Percentiles rank a stretch among this genome's conserved stretches.
Evolutionary conservation across 1,139 yeast genomes (phyloP).

Genomic region (Keqinozyma sinolaborantium): DNA sequence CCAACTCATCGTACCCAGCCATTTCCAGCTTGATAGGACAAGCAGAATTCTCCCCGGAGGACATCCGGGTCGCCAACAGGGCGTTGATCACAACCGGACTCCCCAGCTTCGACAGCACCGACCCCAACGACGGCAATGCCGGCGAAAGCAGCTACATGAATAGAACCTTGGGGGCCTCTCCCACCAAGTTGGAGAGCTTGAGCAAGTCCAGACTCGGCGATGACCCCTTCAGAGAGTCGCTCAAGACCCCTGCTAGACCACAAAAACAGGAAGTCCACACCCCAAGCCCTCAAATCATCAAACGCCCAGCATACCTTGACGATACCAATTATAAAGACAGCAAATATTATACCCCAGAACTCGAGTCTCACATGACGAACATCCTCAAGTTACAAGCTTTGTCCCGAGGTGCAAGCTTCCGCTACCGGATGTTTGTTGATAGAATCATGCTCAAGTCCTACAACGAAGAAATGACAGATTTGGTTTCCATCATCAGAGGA

Average conservation of each 20-base stretch:
- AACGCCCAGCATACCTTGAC: constrained; percentile 5
- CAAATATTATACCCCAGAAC: constrained; percentile 20
- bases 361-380: constrained; percentile 19
- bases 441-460: constrained; percentile 56
- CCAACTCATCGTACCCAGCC: constrained; percentile 53
- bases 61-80: constrained; percentile 64
- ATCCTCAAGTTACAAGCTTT: constrained; percentile 54
- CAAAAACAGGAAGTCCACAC: constrained; percentile 5
- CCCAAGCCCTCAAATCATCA: constrained; percentile 7
- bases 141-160: constrained; percentile 22
- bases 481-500: constrained; percentile 41
- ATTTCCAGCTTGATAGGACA: constrained; percentile 64
- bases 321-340: constrained; percentile 7
- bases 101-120: constrained; percentile 59
- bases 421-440: constrained; percentile 62
- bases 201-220: constrained; percentile 7
- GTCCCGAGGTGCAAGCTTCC: constrained; percentile 60
- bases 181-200: constrained; percentile 7
- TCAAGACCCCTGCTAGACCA: not conserved
- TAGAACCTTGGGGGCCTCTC: constrained; percentile 14
- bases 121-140: constrained; percentile 17
- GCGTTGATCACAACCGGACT: constrained; percentile 59
- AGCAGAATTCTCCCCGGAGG: constrained; percentile 61
- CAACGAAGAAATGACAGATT: constrained; percentile 38
- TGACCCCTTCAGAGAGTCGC: constrained; percentile 11